Percentiles rank a stretch among this genome's conserved stretches.
Evolutionary conservation across 345 rosid genomes (phyloP).

Genomic region (Melaleuca quinquenervia): DNA sequence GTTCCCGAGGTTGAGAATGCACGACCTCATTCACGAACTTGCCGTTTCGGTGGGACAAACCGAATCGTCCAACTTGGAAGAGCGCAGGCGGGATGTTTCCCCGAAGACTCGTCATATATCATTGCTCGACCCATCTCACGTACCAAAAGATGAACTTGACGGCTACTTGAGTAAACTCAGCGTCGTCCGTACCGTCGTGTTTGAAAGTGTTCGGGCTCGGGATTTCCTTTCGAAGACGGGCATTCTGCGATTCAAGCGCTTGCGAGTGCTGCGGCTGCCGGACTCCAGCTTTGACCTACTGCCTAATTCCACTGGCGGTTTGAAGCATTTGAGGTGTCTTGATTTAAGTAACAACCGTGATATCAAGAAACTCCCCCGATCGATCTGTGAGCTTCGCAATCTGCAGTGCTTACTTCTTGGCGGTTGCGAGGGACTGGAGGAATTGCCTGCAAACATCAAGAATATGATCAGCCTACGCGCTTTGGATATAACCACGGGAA

Average conservation of each 20-base stretch:
- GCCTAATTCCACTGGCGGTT: neutral
- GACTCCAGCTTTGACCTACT: neutral
- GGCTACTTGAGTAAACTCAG: neutral
- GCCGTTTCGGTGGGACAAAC: neutral
- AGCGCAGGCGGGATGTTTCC: neutral
- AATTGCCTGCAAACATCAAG: conserved; percentile 1
- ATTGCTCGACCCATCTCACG: neutral
- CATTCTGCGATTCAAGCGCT: neutral
- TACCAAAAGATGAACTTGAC: neutral
- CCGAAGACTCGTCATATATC: neutral
- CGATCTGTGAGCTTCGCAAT: conserved; percentile 2
- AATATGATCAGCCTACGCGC: conserved; percentile 1
- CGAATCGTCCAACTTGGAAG: neutral
- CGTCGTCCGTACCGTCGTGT: neutral
- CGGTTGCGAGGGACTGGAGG: neutral
- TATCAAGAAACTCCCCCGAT: conserved; percentile 1
- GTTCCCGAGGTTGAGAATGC: neutral
- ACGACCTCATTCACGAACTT: conserved; percentile 20
- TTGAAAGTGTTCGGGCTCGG: neutral
- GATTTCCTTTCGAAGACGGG: neutral
- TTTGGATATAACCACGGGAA: neutral
- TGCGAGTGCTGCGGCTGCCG: neutral
- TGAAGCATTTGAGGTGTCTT: conserved; percentile 17
- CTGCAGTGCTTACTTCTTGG: conserved; percentile 2
- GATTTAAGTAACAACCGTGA: accelerated